Evolutionary conservation across 441 rosid species (phyloP), one percentile per base, ranked within the genome.

Genomic region (Daphne laureola): DNA sequence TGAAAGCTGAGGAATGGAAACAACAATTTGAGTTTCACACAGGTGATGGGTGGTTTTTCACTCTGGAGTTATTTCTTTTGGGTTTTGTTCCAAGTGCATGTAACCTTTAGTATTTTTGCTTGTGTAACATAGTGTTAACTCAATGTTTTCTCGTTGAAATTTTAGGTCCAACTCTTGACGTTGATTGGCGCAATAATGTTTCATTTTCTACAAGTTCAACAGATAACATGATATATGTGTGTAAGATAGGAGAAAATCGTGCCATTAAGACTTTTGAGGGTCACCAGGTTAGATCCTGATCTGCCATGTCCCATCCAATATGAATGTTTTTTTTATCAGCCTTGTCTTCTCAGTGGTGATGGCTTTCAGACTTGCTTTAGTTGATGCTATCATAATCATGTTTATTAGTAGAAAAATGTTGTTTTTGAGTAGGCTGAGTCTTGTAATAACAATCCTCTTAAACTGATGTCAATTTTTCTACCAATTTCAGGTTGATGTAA

Each of bases 201-300:
- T 94, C 97, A 21, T 94, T 94, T 66, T 97, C 97, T 53, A 87
- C 97, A 41, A 94, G 99, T 72, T 90, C 97, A 47, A 85, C 96
- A 1, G 97, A 90, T 72, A 69, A 74, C 67, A 85, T 90, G 96
- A 90, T 94, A 65, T 94, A 78, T 75, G 86, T 94, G 41, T 94
- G 99, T 74, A 90, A 82, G 83, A 81, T 94, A 68, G 96, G 95
- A 65, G 97, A 90, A 67, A 74, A 54, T 38, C 83, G 76, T 41
- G 87, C 99, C 23, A 63, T 82, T 59, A 90, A 80, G 71, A 60
- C 75, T 59, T 94, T 94, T 73, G 84, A 84, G 12, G 99, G 99
- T 49, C 99, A 94, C 75, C 81, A 87, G 96, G 99, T 90, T 68
- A 40, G 63, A 47, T 73, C 43, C 59, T 59, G 50, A 57, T 51